phyloP scores from a whole-genome alignment of 345 rosid genomes.

The Diplotaxis tenuifolia region DNA sequence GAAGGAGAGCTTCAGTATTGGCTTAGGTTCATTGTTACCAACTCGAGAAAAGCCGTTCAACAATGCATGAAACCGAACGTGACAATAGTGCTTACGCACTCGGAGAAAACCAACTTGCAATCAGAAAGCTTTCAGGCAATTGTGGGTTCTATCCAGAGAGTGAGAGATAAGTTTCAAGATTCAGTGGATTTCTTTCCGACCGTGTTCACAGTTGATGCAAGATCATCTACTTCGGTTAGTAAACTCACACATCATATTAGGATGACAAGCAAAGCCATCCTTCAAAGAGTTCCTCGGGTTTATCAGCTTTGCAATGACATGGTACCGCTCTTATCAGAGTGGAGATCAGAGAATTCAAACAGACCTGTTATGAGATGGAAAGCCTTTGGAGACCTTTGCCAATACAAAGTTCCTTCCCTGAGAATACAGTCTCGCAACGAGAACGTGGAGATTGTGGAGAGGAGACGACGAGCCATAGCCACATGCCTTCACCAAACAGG shows the following conservation, averaged over 20 bases:
- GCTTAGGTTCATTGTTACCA: constrained; percentile 86
- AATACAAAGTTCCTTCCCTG: constrained; percentile 70
- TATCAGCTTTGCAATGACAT: constrained; percentile 89
- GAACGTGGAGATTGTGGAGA: constrained; percentile 62
- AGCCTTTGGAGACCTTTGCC: constrained; percentile 80
- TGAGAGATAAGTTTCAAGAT: constrained; percentile 72
- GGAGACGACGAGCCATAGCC: constrained; percentile 70
- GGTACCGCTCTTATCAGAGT: constrained; percentile 67
- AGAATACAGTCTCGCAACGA: constrained; percentile 74
- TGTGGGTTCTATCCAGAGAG: constrained; percentile 57
- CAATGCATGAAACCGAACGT: constrained; percentile 85
- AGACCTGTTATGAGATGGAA: constrained; percentile 90
- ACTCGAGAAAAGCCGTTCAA: constrained; percentile 67
- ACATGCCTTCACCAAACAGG: constrained; percentile 89
- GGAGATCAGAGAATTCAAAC: constrained; percentile 76
- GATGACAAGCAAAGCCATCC: constrained; percentile 69
- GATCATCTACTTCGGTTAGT: constrained; percentile 79
- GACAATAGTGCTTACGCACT: constrained; percentile 75
- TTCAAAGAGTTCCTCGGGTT: constrained; percentile 80
- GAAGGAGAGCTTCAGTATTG: constrained; percentile 91
- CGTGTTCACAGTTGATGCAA: constrained; percentile 86
- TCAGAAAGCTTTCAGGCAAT: constrained; percentile 57
- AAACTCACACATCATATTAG: constrained; percentile 70
- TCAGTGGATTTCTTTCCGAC: constrained; percentile 78
- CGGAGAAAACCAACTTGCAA: constrained; percentile 61